Evolutionary conservation across 805 yeast species (phyloP).

Genomic region (Suhomyces pyralidae): DNA sequence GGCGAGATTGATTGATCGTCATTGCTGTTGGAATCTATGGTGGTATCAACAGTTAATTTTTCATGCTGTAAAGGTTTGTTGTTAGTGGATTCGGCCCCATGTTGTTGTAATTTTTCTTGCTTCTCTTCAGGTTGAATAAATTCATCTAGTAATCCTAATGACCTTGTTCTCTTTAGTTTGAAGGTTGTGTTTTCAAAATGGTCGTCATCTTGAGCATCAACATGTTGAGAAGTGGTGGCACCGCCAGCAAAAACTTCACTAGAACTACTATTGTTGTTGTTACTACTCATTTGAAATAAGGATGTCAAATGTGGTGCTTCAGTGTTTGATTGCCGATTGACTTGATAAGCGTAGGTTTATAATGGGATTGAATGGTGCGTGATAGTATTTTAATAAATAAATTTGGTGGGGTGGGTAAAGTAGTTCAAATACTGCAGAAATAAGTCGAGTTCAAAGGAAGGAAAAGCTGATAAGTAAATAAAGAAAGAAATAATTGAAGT

Average conservation of each 20-base stretch:
- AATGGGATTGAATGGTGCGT: not conserved
- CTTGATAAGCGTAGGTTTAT: not conserved
- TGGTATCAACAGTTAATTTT: conserved; percentile 1
- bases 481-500: conserved; percentile 1
- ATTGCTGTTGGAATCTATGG: not conserved
- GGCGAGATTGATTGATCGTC: not conserved
- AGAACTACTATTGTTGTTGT: conserved; percentile 6
- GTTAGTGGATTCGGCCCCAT: not conserved
- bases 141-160: conserved; percentile 76
- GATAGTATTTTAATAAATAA: not conserved
- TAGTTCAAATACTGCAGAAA: not conserved
- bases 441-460: not conserved
- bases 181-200: conserved; percentile 70
- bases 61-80: not conserved
- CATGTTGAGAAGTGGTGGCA: conserved; percentile 61
- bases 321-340: not conserved
- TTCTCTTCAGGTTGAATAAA: conserved; percentile 44
- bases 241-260: conserved; percentile 49
- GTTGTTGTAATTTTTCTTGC: not conserved
- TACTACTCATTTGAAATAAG: not conserved
- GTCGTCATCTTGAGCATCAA: conserved; percentile 67
- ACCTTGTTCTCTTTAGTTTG: conserved; percentile 75
- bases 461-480: not conserved
- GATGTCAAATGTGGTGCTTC: not conserved
- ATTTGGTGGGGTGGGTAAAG: not conserved